Evolutionary conservation across 2,329 filamentous ascomycete genomes (phyloP), one percentile per base, ranked within the genome.

Genomic region (Colletotrichum orbiculare): DNA sequence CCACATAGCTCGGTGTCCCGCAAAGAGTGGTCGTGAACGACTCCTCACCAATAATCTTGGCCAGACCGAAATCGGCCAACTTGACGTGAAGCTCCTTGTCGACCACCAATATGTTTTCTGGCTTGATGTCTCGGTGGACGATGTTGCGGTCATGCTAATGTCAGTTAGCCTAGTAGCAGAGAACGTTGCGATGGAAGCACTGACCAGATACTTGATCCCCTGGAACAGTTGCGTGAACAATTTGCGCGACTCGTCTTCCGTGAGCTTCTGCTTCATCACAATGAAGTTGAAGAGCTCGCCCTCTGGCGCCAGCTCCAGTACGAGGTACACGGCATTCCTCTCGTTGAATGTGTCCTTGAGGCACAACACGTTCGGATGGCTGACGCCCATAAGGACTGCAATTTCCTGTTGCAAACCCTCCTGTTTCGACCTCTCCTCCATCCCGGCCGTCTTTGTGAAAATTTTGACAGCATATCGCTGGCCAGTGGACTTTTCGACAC

Each of bases 41-140:
- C 75, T 97, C 94, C 76, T 99, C 96, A 68, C 96, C 96, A 69
- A 99, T 97, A 69, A 99, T 98, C 80, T 99, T 99, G 46, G 96
- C 95, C 42, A 99, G 85, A 49, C 96, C 96, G 78, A 99, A 99
- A 77, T 99, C 96, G 17, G 94, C 96, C 67, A 99, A 81, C 79
- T 99, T 99, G 68, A 97, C 90, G 64, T 90, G 89, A 35, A 97
- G 81, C 39, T 96, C 85, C 73, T 93, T 93, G 78, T 97, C 93
- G 6, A 91, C 89, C 41, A 99, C 82, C 8, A 99, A 81, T 39
- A 99, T 98, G 73, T 98, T 98, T 75, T 98, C 95, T 0, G 94
- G 95, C 78, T 97, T 98, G 79, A 99, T 97, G 72, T 99, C 96
- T 63, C 96, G 91, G 76, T 99, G 96, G 6, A 98, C 94, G 76